Conservation (phyloP, 2,329 filamentous ascomycete genomes). For the Penicillium capsulatum region DNA sequence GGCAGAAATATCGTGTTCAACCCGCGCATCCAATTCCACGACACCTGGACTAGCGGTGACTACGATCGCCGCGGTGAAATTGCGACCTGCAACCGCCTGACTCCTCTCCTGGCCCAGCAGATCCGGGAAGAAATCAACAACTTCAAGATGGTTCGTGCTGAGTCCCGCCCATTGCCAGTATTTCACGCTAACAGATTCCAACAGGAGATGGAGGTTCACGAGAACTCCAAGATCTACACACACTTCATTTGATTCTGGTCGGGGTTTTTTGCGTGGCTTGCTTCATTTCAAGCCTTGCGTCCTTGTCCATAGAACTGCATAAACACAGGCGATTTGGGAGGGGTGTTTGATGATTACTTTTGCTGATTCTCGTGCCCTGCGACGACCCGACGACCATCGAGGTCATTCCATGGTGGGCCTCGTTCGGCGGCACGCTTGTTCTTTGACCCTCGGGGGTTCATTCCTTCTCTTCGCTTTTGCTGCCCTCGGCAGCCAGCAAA, state of each 20-base stretch:
- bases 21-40: slow-evolving; percentile 87
- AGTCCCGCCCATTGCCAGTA: neutral
- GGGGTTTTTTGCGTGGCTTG: slow-evolving; percentile 24
- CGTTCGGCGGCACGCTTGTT: neutral
- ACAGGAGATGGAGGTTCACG: slow-evolving; percentile 99
- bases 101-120: slow-evolving; percentile 94
- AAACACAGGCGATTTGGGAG: slow-evolving; percentile 21
- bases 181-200: slow-evolving; percentile 38
- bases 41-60: slow-evolving; percentile 92
- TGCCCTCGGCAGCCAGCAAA: slow-evolving; percentile 3
- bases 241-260: slow-evolving; percentile 82
- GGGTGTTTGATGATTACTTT: slow-evolving; percentile 18
- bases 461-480: slow-evolving; percentile 1
- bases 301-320: slow-evolving; percentile 28
- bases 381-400: slow-evolving; percentile 2
- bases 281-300: slow-evolving; percentile 12
- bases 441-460: slow-evolving; percentile 12
- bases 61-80: slow-evolving; percentile 95
- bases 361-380: neutral
- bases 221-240: slow-evolving; percentile 97
- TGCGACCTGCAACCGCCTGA: slow-evolving; percentile 95
- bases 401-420: neutral
- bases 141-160: slow-evolving; percentile 85
- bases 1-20: slow-evolving; percentile 68
- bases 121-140: slow-evolving; percentile 99